Conservation (phyloP, 352 stramenopile species). For the Pseudoperonospora humuli region DNA sequence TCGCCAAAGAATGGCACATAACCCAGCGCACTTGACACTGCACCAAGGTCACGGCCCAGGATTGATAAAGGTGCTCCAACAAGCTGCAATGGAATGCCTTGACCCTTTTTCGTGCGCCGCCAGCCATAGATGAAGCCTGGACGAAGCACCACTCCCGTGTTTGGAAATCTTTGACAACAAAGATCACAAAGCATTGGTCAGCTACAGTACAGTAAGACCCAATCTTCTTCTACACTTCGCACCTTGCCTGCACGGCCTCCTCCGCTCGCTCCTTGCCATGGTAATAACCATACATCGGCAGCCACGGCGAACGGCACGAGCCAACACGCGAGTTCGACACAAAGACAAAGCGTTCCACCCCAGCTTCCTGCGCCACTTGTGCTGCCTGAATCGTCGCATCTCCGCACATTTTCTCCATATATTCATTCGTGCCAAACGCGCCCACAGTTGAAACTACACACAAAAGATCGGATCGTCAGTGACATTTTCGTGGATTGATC, state of each 20-base stretch:
- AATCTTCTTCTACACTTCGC: neutral
- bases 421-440: conserved; percentile 80
- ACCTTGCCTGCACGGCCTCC: conserved; percentile 56
- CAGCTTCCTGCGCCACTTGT: conserved; percentile 61
- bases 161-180: conserved; percentile 43
- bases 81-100: conserved; percentile 67
- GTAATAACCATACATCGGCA: conserved; percentile 85
- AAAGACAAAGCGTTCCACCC: conserved; percentile 82
- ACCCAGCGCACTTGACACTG: conserved; percentile 43
- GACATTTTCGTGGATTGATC: neutral
- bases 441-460: conserved; percentile 80
- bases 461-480: neutral
- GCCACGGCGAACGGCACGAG: conserved; percentile 56
- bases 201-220: neutral
- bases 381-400: conserved; percentile 81
- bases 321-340: conserved; percentile 89
- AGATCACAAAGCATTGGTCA: neutral
- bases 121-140: conserved; percentile 88
- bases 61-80: conserved; percentile 63
- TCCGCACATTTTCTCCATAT: conserved; percentile 87
- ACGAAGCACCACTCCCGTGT: conserved; percentile 69
- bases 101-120: conserved; percentile 51
- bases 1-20: conserved; percentile 61
- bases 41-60: conserved; percentile 46
- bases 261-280: conserved; percentile 86